Base-by-base conservation (phyloP, 2,329 filamentous ascomycete genomes). In the Epichloe sylvatica region DNA sequence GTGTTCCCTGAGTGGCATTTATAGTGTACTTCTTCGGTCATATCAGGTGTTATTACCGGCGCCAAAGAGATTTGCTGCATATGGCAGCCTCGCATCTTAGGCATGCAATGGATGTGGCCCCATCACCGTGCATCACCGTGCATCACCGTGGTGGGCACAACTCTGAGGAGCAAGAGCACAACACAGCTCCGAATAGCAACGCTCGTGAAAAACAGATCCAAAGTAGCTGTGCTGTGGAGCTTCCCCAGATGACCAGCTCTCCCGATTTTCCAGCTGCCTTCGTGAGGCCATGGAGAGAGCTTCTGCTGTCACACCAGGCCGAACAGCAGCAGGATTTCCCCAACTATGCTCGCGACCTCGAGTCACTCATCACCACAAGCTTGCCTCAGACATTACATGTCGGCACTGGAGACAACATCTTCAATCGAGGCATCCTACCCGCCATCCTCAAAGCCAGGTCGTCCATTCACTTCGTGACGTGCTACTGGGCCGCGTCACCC, bases 391-490 rank as follows among this genome's bases (percentile, higher is more conserved):
- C 68, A 5, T 75, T 83, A 53, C 68, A 69, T 25, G 62, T 81
- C 15, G 80, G 79, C 50, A 82, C 76, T 0, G 79, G 80, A 5
- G 67, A 72, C 17, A 74, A 73, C 4, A 72, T 83, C 33, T 80
- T 74, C 56, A 70, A 71, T 0, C 66, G 70, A 38, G 66, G 70
- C 3, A 69, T 88, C 6, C 65, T 83, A 0, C 78, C 83, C 2
- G 77, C 80, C 8, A 73, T 90, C 3, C 66, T 77, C 4, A 61
- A 67, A 0, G 81, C 85, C 2, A 69, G 74, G 36, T 66, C 73
- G 45, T 85, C 88, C 57, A 69, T 90, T 30, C 77, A 89, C 51
- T 73, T 92, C 40, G 83, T 89, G 6, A 91, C 86, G 8, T 91
- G 86, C 64, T 92, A 90, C 66, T 90, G 86, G 85, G 81, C 86